Percentiles rank a stretch among this genome's conserved stretches.
phyloP scores from a whole-genome alignment of 2,329 filamentous ascomycete species.

The Colletotrichum tropicicola region DNA sequence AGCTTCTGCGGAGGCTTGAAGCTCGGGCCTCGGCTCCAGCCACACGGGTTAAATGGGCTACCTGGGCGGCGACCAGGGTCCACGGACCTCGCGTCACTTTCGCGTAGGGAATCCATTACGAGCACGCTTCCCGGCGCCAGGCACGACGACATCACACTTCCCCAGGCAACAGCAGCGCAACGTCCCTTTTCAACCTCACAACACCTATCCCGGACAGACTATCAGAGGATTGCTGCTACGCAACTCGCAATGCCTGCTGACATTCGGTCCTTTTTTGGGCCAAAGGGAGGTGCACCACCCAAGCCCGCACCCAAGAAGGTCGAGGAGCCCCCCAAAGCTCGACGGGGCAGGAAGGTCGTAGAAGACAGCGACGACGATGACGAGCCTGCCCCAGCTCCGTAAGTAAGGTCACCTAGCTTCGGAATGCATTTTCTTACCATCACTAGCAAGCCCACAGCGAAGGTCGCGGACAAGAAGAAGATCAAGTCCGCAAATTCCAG shows the following conservation, averaged over 20 bases:
- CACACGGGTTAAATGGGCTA: constrained; percentile 17
- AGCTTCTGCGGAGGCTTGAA: constrained; percentile 26
- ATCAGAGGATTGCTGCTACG: background rate
- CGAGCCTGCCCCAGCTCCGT: constrained; percentile 42
- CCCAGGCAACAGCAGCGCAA: constrained; percentile 17
- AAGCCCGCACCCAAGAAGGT: constrained; percentile 57
- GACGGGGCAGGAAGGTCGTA: constrained; percentile 72
- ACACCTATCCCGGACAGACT: background rate
- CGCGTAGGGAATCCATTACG: constrained; percentile 40
- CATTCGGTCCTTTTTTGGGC: constrained; percentile 90
- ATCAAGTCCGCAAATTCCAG: constrained; percentile 48
- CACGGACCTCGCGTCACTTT: constrained; percentile 56
- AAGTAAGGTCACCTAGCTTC: background rate
- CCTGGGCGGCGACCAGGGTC: constrained; percentile 38
- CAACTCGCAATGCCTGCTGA: constrained; percentile 73
- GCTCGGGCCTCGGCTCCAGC: constrained; percentile 33
- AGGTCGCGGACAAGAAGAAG: constrained; percentile 62
- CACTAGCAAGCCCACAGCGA: constrained; percentile 8
- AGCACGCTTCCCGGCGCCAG: constrained; percentile 18
- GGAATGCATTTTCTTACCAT: background rate
- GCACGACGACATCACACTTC: constrained; percentile 3
- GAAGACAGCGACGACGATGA: constrained; percentile 86
- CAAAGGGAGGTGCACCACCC: constrained; percentile 70
- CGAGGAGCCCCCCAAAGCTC: constrained; percentile 53
- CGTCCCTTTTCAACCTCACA: background rate